phyloP scores from a whole-genome alignment of 345 rosid species.

The Durio zibethinus region DNA sequence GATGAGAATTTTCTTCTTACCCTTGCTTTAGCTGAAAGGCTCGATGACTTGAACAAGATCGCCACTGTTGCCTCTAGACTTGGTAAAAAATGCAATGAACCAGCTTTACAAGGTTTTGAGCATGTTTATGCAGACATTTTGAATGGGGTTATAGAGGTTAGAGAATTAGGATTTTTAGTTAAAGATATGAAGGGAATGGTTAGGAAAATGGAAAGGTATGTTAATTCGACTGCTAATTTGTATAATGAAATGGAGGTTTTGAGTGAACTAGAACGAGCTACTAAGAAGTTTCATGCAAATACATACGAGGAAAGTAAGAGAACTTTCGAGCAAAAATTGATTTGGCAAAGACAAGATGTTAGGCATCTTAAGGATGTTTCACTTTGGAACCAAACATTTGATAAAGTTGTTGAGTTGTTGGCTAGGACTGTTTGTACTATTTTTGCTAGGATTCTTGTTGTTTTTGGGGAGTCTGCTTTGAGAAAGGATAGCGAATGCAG shows the following conservation, averaged over 20 bases:
- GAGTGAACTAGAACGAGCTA: constrained; percentile 76
- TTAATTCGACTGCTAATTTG: constrained; percentile 63
- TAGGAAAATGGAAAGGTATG: constrained; percentile 87
- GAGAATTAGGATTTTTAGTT: constrained; percentile 76
- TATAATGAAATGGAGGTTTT: constrained; percentile 87
- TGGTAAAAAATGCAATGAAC: constrained; percentile 81
- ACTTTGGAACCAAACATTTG: constrained; percentile 82
- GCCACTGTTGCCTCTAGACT: constrained; percentile 80
- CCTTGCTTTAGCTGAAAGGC: constrained; percentile 82
- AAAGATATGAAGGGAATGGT: constrained; percentile 93
- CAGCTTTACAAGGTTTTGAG: constrained; percentile 92
- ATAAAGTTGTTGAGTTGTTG: constrained; percentile 85
- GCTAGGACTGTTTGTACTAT: constrained; percentile 87
- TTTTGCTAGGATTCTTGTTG: constrained; percentile 64
- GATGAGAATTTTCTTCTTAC: constrained; percentile 61
- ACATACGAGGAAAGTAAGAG: constrained; percentile 82
- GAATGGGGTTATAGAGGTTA: constrained; percentile 72
- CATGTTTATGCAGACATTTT: constrained; percentile 85
- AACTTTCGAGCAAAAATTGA: constrained; percentile 85
- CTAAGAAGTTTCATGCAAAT: constrained; percentile 71
- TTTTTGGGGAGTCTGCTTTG: constrained; percentile 57
- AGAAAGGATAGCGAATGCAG: constrained; percentile 31
- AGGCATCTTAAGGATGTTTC: constrained; percentile 84
- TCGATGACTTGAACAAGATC: constrained; percentile 75
- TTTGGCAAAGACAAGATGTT: constrained; percentile 96